Evolutionary conservation across 2,329 filamentous ascomycete species (phyloP).

Genomic region (Domatiomyces catenatus): DNA sequence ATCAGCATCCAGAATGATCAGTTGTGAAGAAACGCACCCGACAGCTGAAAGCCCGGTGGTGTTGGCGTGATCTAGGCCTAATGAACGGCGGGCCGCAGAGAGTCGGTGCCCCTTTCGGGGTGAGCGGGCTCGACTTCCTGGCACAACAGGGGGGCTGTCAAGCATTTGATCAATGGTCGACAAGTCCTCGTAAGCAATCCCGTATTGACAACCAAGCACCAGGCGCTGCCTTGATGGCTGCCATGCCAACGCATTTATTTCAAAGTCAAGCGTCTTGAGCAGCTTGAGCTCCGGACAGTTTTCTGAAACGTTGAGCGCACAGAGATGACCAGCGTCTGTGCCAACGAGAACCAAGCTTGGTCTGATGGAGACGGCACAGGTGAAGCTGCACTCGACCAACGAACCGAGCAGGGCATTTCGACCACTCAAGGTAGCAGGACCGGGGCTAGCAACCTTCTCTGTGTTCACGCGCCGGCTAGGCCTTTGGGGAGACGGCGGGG

Average conservation of each 20-base stretch:
- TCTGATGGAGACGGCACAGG: constrained; percentile 56
- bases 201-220: constrained; percentile 9
- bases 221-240: constrained; percentile 1
- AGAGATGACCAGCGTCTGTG: constrained; percentile 79
- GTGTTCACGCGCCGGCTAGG: constrained; percentile 30
- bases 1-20: constrained; percentile 61
- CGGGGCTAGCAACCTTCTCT: constrained; percentile 27
- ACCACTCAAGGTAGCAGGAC: constrained; percentile 59
- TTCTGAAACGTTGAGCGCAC: constrained; percentile 48
- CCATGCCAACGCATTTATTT: constrained; percentile 9
- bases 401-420: constrained; percentile 75
- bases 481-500: constrained; percentile 47
- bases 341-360: constrained; percentile 65
- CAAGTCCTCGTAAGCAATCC: constrained; percentile 9
- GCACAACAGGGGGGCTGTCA: background rate
- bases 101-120: constrained; percentile 4
- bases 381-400: constrained; percentile 72
- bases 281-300: constrained; percentile 8
- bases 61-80: constrained; percentile 9
- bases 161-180: constrained; percentile 1
- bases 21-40: constrained; percentile 49
- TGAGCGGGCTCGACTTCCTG: background rate
- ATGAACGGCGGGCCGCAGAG: constrained; percentile 12
- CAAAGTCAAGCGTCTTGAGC: constrained; percentile 8
- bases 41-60: constrained; percentile 44